phyloP scores from a whole-genome alignment of 768 basidiomycete genomes.

The Agaricus subrufescens region DNA sequence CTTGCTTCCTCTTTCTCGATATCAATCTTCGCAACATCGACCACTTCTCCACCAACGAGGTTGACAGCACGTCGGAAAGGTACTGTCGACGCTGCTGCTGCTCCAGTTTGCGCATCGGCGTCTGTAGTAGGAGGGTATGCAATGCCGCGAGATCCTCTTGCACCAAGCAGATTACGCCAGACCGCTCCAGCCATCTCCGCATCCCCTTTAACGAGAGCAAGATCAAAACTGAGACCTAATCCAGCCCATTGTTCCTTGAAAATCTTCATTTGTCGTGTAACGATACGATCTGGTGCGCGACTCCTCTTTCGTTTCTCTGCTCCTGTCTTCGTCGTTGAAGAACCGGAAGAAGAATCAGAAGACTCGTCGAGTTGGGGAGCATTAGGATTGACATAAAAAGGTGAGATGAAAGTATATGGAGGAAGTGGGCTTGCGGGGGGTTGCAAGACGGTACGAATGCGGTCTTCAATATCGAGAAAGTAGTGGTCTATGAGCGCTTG shows the following conservation, averaged over 20 bases:
- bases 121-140: constrained; percentile 28
- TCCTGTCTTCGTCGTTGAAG: not conserved
- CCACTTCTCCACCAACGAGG: constrained; percentile 62
- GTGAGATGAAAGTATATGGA: constrained; percentile 42
- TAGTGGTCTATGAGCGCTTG: constrained; percentile 91
- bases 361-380: constrained; percentile 15
- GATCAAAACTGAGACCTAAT: constrained; percentile 71
- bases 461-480: constrained; percentile 90
- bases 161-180: constrained; percentile 90
- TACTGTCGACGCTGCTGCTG: too few species aligned
- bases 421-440: constrained; percentile 37
- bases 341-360: constrained; percentile 6
- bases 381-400: constrained; percentile 46
- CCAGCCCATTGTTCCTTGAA: constrained; percentile 92
- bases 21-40: constrained; percentile 54
- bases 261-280: constrained; percentile 86
- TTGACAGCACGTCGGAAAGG: constrained; percentile 62
- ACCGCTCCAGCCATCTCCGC: constrained; percentile 80
- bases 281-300: constrained; percentile 70
- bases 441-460: constrained; percentile 77
- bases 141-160: constrained; percentile 74
- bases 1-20: constrained; percentile 51
- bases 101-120: constrained; percentile 6
- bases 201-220: constrained; percentile 72
- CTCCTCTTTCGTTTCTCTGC: constrained; percentile 13